phyloP scores from a whole-genome alignment of 2,329 filamentous ascomycete genomes.

The Ceratocystis albifundus region DNA sequence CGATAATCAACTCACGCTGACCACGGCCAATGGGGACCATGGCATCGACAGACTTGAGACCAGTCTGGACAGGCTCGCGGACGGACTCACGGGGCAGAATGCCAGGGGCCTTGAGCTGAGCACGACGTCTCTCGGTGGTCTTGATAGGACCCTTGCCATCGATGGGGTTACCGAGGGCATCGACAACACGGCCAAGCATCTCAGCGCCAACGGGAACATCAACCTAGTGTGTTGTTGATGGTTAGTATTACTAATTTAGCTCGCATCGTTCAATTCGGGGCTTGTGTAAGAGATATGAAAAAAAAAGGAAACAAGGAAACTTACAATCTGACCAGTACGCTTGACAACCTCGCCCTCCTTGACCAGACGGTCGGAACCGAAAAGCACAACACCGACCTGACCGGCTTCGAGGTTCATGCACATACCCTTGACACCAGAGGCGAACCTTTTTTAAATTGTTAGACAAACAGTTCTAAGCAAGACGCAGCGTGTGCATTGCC shows the following conservation, averaged over 20 bases:
- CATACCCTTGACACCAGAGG: slow-evolving; percentile 99
- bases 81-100: slow-evolving; percentile 95
- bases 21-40: slow-evolving; percentile 99
- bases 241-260: background rate
- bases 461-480: background rate
- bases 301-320: slow-evolving; percentile 31
- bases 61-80: slow-evolving; percentile 97
- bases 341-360: slow-evolving; percentile 99
- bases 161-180: slow-evolving; percentile 97
- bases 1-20: slow-evolving; percentile 99
- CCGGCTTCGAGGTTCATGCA: slow-evolving; percentile 99
- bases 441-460: slow-evolving; percentile 55
- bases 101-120: slow-evolving; percentile 96
- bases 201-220: slow-evolving; percentile 88
- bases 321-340: slow-evolving; percentile 98
- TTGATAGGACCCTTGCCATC: slow-evolving; percentile 98
- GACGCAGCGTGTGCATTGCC: background rate
- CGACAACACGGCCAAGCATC: slow-evolving; percentile 94
- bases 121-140: slow-evolving; percentile 82
- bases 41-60: slow-evolving; percentile 97
- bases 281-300: too few relatives aligned
- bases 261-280: too few relatives aligned
- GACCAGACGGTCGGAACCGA: slow-evolving; percentile 99
- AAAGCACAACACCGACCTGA: slow-evolving; percentile 99
- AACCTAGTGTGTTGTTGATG: slow-evolving; percentile 48